A percentile compares a stretch with the other conserved stretches of the same genome.
These are phyloP conservation scores for Zangia roseola DNA, from an alignment of 768 basidiomycete species.

Conservation along the genomic window DNA sequence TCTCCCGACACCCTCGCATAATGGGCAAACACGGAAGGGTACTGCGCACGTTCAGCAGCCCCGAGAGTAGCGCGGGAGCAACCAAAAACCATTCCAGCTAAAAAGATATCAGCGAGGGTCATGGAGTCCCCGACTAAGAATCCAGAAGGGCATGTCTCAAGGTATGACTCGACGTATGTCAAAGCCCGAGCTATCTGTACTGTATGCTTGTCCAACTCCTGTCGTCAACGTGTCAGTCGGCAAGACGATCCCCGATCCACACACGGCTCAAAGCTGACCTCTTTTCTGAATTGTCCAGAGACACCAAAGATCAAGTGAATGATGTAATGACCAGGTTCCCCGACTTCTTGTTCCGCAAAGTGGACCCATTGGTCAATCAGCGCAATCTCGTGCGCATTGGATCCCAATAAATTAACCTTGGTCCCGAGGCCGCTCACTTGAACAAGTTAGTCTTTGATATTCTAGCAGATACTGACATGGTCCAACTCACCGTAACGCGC, in stretches of 20 bases:
- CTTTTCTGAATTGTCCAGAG: neutral
- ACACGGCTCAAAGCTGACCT: too few relatives aligned
- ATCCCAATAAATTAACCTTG: conserved; percentile 1
- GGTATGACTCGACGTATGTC: conserved; percentile 6
- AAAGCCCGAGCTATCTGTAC: neutral
- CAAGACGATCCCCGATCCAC: too few relatives aligned
- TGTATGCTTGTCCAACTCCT: neutral
- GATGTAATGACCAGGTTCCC: neutral
- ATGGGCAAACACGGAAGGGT: conserved; percentile 9
- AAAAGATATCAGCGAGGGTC: conserved; percentile 8
- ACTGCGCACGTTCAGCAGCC: conserved; percentile 6
- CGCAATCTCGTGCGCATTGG: conserved; percentile 1
- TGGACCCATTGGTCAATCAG: conserved; percentile 15
- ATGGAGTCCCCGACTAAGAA: conserved; percentile 2
- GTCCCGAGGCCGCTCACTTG: conserved; percentile 2
- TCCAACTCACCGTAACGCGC: conserved; percentile 7
- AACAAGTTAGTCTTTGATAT: too few relatives aligned
- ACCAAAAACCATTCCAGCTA: neutral
- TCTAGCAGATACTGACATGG: too few relatives aligned
- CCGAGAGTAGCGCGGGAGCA: neutral
- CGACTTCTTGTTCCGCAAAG: conserved; percentile 10
- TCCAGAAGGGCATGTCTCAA: neutral
- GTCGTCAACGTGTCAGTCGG: too few relatives aligned
- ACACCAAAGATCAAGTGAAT: neutral
- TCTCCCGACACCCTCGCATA: conserved; percentile 8